Evolutionary conservation across 2,329 filamentous ascomycete species (phyloP), one percentile per base, ranked within the genome.

Genomic region (Elsinoe necatrix): DNA sequence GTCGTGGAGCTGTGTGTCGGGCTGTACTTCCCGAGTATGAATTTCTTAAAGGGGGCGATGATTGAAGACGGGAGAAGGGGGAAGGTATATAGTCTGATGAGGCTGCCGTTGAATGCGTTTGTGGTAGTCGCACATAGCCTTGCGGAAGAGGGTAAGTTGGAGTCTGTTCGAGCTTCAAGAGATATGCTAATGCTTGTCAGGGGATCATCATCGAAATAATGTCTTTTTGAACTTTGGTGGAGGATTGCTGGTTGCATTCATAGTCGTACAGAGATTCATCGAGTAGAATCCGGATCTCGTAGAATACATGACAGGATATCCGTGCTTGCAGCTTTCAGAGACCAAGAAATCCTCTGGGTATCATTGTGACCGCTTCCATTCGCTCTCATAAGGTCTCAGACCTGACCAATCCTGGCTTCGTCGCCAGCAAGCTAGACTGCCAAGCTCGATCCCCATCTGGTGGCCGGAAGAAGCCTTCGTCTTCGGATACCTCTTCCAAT

Each of bases 81-180:
- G 2, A 75, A 74, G 42, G 72, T 83, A 14, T 84, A 84, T 64
- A 77, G 77, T 14, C 69, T 81, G 54, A 69, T 84, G 64, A 73
- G 81, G 27, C 72, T 84, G 12, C 81, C 81, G 9, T 67, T 84
- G 59, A 84, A 83, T 63, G 60, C 78, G 14, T 80, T 81, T 62
- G 78, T 82, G 1, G 74, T 81, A 8, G 68, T 74, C 4, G 75
- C 77, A 11, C 64, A 81, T 51, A 68, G 70, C 16, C 64, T 77
- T 37, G 75, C 75, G 4, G 67, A 71, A 58, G 77, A 63, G 59
- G 64, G 63, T 63, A 41, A 39, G 57, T 42, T 7, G 11, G n/a
- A 4, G 4, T 34, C 25, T 29, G 18, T 41, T n/a, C 11, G 9
- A 4, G 7, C 2, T 16, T 9, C 1, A 16, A 21, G 25, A 11